phyloP scores from a whole-genome alignment of 2,329 filamentous ascomycete species.

The Diaporthe vexans region DNA sequence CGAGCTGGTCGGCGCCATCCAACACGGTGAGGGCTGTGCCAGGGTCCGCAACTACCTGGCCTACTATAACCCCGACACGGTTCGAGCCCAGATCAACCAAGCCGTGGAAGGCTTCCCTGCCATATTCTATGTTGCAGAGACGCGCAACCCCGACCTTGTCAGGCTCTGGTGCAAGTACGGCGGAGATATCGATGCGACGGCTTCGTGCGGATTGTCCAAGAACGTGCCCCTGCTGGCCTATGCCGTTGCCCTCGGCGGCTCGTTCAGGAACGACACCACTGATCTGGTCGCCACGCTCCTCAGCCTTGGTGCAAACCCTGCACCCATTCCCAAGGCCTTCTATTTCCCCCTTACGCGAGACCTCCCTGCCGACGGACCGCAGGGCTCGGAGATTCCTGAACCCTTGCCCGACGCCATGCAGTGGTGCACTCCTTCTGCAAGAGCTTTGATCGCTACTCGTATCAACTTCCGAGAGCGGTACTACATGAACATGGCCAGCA shows the following conservation, averaged over 20 bases:
- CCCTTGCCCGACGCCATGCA: neutral
- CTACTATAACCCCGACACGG: neutral
- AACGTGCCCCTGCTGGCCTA: constrained; percentile 21
- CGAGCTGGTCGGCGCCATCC: constrained; percentile 30
- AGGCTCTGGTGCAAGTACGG: constrained; percentile 32
- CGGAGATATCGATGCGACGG: neutral
- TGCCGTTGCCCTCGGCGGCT: constrained; percentile 4
- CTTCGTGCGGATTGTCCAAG: constrained; percentile 6
- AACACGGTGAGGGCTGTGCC: constrained; percentile 3
- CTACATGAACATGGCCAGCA: constrained; percentile 31
- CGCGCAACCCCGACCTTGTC: constrained; percentile 8
- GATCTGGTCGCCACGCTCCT: constrained; percentile 20
- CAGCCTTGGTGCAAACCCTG: constrained; percentile 19
- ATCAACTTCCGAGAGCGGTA: constrained; percentile 23
- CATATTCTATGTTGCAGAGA: constrained; percentile 24
- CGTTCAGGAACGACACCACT: constrained; percentile 15
- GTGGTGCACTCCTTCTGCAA: constrained; percentile 14
- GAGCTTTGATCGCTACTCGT: neutral
- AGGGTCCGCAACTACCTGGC: constrained; percentile 25
- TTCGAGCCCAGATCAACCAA: neutral
- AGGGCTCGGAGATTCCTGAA: constrained; percentile 5
- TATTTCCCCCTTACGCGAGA: constrained; percentile 22
- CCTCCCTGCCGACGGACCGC: neutral
- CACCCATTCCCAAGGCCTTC: neutral
- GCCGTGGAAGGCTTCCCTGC: neutral